A percentile compares a stretch with the other conserved stretches of the same genome.
These are phyloP conservation scores for Paecilomyces variotii DNA, from an alignment of 2,329 filamentous ascomycete species.

Conservation along the genomic window DNA sequence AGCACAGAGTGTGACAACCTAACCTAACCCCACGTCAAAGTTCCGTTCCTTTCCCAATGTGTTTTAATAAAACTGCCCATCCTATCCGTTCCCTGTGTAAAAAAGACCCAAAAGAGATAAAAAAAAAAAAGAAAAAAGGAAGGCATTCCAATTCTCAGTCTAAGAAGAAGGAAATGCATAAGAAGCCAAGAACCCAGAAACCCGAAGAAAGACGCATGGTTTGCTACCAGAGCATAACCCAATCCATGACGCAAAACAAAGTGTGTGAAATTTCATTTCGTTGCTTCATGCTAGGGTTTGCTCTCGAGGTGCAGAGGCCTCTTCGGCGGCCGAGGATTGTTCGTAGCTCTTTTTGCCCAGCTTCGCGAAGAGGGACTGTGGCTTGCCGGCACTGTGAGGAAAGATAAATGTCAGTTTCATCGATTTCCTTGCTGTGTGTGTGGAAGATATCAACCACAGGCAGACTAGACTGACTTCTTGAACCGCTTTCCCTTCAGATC, in stretches of 20 bases:
- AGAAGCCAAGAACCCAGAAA: not conserved
- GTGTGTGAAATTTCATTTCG: no score
- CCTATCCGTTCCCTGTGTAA: not conserved
- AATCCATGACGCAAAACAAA: not conserved
- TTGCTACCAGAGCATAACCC: not conserved
- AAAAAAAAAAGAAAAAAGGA: not conserved
- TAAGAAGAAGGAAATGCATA: no score
- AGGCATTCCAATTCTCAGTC: not conserved
- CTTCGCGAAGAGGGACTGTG: conserved; percentile 40
- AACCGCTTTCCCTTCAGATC: conserved; percentile 44
- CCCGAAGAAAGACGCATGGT: not conserved
- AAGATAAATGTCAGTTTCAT: not conserved
- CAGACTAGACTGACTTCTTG: conserved; percentile 30
- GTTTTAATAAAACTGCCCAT: not conserved
- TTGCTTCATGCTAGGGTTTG: not conserved
- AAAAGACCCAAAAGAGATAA: not conserved
- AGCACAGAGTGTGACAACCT: not conserved
- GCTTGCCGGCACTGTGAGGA: conserved; percentile 27
- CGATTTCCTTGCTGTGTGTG: not conserved
- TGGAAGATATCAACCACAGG: no score
- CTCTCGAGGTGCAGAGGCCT: not conserved
- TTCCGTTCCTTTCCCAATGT: not conserved
- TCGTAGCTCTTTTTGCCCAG: conserved; percentile 39
- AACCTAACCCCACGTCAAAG: not conserved
- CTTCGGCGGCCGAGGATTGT: conserved; percentile 18